These are phyloP conservation scores for Fusarium tricinctum DNA, from an alignment of 2,329 filamentous ascomycete genomes.

Conservation along the genomic window DNA sequence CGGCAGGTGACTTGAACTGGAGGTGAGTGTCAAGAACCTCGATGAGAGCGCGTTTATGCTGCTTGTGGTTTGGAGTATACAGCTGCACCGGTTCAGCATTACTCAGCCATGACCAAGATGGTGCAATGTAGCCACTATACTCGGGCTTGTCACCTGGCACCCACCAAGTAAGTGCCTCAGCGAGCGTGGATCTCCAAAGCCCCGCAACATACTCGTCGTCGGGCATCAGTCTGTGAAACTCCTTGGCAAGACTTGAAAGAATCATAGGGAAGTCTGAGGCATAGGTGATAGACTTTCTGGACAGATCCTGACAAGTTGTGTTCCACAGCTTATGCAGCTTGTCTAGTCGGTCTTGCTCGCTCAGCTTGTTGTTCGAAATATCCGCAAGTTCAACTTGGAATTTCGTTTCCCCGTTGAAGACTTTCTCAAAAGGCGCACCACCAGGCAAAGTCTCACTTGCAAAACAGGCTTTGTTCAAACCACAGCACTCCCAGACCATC, in stretches of 20 bases:
- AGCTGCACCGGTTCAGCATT: neutral
- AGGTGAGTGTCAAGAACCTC: neutral
- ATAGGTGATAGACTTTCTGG: neutral
- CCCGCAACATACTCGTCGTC: neutral
- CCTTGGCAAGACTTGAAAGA: neutral
- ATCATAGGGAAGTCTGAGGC: neutral
- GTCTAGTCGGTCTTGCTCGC: neutral
- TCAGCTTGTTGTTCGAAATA: neutral
- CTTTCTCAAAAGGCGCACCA: neutral
- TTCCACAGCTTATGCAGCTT: neutral
- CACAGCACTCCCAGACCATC: constrained; percentile 10
- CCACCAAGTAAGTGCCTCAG: neutral
- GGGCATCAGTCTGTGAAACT: neutral
- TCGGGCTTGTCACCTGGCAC: neutral
- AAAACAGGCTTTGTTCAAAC: neutral
- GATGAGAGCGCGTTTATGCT: neutral
- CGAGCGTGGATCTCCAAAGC: neutral
- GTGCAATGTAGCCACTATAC: neutral
- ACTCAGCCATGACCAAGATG: neutral
- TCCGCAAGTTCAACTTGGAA: neutral
- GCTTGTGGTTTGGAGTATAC: neutral
- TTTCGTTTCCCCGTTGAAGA: constrained; percentile 1
- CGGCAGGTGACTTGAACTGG: neutral
- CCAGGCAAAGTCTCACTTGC: neutral
- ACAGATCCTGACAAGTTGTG: neutral